phyloP scores from a whole-genome alignment of 2,329 filamentous ascomycete genomes.

The Chaetomiaceae sp. region DNA sequence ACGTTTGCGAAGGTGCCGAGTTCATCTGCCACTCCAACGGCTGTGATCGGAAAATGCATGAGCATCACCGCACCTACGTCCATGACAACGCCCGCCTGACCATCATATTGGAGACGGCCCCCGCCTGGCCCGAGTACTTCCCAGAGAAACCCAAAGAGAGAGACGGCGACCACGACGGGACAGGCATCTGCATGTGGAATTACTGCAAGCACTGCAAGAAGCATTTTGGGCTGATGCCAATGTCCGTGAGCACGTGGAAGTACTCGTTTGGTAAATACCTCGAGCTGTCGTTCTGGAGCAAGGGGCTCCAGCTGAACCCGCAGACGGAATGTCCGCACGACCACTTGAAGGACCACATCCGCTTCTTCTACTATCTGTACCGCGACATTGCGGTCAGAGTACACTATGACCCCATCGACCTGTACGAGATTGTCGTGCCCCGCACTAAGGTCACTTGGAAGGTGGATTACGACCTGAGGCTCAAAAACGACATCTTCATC shows the following conservation, averaged over 20 bases:
- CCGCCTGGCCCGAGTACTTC: conserved; percentile 43
- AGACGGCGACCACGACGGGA: conserved; percentile 27
- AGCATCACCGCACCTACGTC: conserved; percentile 95
- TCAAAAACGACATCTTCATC: conserved; percentile 87
- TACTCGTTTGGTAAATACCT: conserved; percentile 98
- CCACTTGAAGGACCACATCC: conserved; percentile 82
- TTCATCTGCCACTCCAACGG: conserved; percentile 75
- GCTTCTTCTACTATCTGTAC: conserved; percentile 71
- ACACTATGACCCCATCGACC: conserved; percentile 86
- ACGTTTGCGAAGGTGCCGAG: conserved; percentile 70
- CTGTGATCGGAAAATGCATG: conserved; percentile 81
- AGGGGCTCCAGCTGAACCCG: conserved; percentile 66
- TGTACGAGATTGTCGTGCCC: conserved; percentile 92
- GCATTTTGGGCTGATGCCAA: conserved; percentile 80
- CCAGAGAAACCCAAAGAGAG: conserved; percentile 51
- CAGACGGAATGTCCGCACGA: conserved; percentile 77
- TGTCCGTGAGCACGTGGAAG: conserved; percentile 94
- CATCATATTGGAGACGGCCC: conserved; percentile 70
- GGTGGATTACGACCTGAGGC: conserved; percentile 82
- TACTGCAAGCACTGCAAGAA: conserved; percentile 87
- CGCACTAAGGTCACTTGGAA: conserved; percentile 92
- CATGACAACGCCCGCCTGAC: conserved; percentile 93
- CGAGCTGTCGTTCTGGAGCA: conserved; percentile 96
- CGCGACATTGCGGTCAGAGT: conserved; percentile 80
- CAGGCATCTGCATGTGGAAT: conserved; percentile 92